Base-by-base conservation (phyloP, 768 basidiomycete genomes). In the Suillus plorans region DNA sequence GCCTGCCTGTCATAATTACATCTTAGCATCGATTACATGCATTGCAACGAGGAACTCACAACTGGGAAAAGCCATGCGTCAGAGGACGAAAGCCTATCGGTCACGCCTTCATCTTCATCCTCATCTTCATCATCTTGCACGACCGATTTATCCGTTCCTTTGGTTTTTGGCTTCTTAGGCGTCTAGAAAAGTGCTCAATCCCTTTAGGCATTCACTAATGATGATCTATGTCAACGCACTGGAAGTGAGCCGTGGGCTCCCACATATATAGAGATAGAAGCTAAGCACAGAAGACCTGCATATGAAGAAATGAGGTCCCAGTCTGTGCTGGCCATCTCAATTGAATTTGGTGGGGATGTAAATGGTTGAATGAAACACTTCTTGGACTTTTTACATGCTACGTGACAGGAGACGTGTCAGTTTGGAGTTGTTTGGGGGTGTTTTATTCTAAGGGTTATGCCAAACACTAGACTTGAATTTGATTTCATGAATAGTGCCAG, bases 21-120 rank as follows among this genome's bases (percentile, higher is more conserved):
- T 25, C 5, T 50, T 22, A 50, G 22, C 7, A 4, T 14, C 22
- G 13, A 25, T 49, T 31, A 8, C 2, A 31, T 42, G 22, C 13
- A 52, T 55, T 53, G 20, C 14, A 44, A 14, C 5, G 36, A 66
- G 22, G 56, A 41, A 52, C 89, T 72, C 68, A 92, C 90, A 45
- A 93, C 78, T 25, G 91, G 91, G 68, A 93, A 90, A 31, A 90
- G 69, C 85, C 87, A 91, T 25, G 90, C 91, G 64, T 93, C 91
- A 39, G 74, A 77, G 5, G 88, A 81, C 2, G 91, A 86, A 76
- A 93, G 72, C 34, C 85, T 82, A 60, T 88, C 87, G 2, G 79
- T 70, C n/a, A 80, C 68, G 12, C 86, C 85, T 53, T 90, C 90
- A 20, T 84, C 82, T 7, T 89, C 84, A 6, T 88, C 82, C 1